These are phyloP conservation scores for Pseudozyma thailandica DNA, from an alignment of 1,284 basidiomycete genomes.

Conservation along the genomic window DNA sequence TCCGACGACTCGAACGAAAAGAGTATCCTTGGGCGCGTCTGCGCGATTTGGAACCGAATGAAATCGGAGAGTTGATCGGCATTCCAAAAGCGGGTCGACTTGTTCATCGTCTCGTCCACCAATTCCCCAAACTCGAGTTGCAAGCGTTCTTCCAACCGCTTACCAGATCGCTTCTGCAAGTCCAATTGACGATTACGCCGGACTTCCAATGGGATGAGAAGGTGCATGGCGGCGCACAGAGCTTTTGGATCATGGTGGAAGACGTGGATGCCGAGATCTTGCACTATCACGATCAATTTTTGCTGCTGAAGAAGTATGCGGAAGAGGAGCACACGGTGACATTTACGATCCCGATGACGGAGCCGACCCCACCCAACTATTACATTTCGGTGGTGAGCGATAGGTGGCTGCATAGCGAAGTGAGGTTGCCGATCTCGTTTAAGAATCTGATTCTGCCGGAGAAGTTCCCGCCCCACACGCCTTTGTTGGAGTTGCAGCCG, in stretches of 20 bases:
- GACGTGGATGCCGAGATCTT: constrained; percentile 97
- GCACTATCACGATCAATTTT: constrained; percentile 91
- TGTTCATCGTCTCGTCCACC: constrained; percentile 93
- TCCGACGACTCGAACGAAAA: constrained; percentile 93
- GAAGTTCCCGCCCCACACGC: constrained; percentile 92
- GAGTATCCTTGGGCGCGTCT: constrained; percentile 74
- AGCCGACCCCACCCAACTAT: constrained; percentile 96
- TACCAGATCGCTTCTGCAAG: constrained; percentile 63
- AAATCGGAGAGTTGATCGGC: constrained; percentile 86
- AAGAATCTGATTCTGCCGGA: constrained; percentile 97
- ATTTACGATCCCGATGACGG: constrained; percentile 94
- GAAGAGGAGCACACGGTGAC: constrained; percentile 89
- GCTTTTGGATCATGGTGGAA: constrained; percentile 90
- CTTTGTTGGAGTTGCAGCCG: constrained; percentile 90
- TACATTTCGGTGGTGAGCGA: constrained; percentile 95
- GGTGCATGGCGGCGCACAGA: constrained; percentile 86
- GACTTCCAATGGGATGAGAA: constrained; percentile 98
- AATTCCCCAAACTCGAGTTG: constrained; percentile 91
- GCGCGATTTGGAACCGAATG: constrained; percentile 66
- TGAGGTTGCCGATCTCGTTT: constrained; percentile 93
- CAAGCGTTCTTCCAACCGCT: constrained; percentile 69
- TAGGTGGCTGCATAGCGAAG: constrained; percentile 94
- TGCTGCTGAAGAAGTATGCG: constrained; percentile 89
- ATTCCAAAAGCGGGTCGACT: constrained; percentile 86
- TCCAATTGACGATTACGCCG: constrained; percentile 76